phyloP scores from a whole-genome alignment of 148 eudicot species.

The Gaultheria prostrata region DNA sequence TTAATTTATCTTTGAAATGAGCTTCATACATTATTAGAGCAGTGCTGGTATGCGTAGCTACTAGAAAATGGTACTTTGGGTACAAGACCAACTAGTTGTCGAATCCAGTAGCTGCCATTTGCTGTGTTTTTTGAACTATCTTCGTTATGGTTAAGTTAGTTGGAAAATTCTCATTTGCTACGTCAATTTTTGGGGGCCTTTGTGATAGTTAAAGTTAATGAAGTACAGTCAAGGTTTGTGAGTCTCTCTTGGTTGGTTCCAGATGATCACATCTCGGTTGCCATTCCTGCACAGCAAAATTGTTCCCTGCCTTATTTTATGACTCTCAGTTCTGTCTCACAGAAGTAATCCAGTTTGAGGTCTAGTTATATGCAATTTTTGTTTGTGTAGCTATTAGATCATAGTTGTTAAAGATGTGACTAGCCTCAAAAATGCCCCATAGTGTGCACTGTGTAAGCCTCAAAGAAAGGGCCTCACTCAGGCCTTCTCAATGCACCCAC shows the following conservation, averaged over 20 bases:
- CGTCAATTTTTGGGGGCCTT: background rate
- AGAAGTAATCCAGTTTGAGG: background rate
- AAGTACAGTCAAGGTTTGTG: background rate
- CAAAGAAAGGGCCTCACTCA: background rate
- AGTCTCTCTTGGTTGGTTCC: background rate
- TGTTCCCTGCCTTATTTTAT: background rate
- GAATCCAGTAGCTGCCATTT: background rate
- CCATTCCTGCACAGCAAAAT: background rate
- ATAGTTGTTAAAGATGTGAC: background rate
- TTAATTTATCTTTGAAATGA: background rate
- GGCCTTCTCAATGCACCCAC: background rate
- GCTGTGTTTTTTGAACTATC: background rate
- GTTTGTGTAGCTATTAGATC: background rate
- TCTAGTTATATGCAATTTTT: background rate
- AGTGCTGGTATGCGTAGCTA: slow-evolving; percentile 4
- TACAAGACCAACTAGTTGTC: background rate
- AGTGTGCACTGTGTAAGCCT: background rate
- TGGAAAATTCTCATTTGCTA: background rate
- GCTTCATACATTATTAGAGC: background rate
- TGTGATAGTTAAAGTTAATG: background rate
- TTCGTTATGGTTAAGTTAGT: background rate
- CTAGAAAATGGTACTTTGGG: background rate
- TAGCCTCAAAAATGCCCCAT: background rate
- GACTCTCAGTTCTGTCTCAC: background rate
- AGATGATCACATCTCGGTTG: background rate